Evolutionary conservation across 495 filamentous ascomycete genomes (phyloP), one percentile per base, ranked within the genome.

Genomic region (Penicillium soppii): DNA sequence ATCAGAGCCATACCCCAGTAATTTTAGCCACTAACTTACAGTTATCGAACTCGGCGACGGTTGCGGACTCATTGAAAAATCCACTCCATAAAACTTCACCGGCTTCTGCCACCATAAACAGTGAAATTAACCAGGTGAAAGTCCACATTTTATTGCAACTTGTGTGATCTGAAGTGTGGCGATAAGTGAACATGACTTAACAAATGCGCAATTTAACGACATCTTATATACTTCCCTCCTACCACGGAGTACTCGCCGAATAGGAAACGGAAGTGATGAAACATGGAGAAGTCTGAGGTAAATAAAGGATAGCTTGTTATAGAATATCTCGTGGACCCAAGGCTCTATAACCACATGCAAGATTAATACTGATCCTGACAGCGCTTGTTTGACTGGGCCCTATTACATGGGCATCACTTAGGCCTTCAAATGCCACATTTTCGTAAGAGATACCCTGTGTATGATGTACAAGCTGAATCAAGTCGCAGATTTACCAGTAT

Each of bases 1-100:
- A 19, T 49, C 26, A 49, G 25, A 22, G 13, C 2, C 2, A 17
- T 12, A n/a, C 7, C n/a, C 7, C 3, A 13, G 1, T 5, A 17
- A 0, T 5, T 33, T 2, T 2, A 9, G 19, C 1, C 1, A 3
- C 7, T 0, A 10, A 46, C 36, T 22, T 41, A 32, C 47, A 49
- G 20, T 49, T n/a, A 26, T 49, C 47, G 6, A 66, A 53, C n/a
- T 56, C 41, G 3, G 43, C 59, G 3, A 57, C 54, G 15, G 54
- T 61, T 17, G 42, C 55, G 4, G 52, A 43, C 2, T 52, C 47
- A 22, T 66, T 52, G 54, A 68, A 66, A 19, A 66, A 32, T 27
- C 62, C 65, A 40, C 51, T 57, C 65, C 65, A 68, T 21, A 66
- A 38, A 20, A 60, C 52, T 26, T 57, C 57, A 2, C 65, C 65